A percentile compares a stretch with the other conserved stretches of the same genome.
Conservation (phyloP, 2,329 filamentous ascomycete species). For the Teratosphaeria epicoccoides region DNA sequence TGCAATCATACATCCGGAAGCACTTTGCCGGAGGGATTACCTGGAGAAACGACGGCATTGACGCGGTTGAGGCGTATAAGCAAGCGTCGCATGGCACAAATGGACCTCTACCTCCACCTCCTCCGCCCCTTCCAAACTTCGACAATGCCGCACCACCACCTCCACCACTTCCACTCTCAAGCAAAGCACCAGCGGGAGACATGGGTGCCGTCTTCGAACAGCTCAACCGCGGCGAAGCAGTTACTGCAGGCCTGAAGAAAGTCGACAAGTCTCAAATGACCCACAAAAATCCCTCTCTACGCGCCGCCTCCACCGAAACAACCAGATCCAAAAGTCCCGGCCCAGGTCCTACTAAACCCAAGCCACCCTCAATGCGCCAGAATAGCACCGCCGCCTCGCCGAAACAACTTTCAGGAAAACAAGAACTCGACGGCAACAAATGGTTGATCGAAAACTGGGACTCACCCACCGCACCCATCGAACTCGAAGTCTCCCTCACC, state of each 20-base stretch:
- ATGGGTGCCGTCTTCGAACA: slow-evolving; percentile 85
- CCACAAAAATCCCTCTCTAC: slow-evolving; percentile 88
- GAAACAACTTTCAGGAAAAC: slow-evolving; percentile 27
- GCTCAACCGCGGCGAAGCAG: slow-evolving; percentile 76
- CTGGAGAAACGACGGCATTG: slow-evolving; percentile 71
- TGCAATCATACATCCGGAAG: slow-evolving; percentile 74
- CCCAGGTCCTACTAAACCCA: slow-evolving; percentile 55
- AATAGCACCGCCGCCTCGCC: slow-evolving; percentile 24
- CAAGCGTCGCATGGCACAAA: slow-evolving; percentile 36
- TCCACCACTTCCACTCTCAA: slow-evolving; percentile 44
- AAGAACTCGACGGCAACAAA: slow-evolving; percentile 58
- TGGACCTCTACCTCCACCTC: slow-evolving; percentile 49
- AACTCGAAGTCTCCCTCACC: slow-evolving; percentile 69
- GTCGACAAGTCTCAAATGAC: slow-evolving; percentile 96
- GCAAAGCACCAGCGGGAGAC: slow-evolving; percentile 43
- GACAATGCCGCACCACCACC: slow-evolving; percentile 46
- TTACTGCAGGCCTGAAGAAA: slow-evolving; percentile 82
- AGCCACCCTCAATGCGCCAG: slow-evolving; percentile 39
- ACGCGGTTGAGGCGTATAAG: slow-evolving; percentile 60
- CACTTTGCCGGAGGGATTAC: slow-evolving; percentile 68
- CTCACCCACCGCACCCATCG: slow-evolving; percentile 58
- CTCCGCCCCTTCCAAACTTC: slow-evolving; percentile 25
- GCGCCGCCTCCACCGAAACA: slow-evolving; percentile 53
- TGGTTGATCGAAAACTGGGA: slow-evolving; percentile 97
- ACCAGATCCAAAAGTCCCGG: slow-evolving; percentile 70